phyloP scores from a whole-genome alignment of 2,329 filamentous ascomycete genomes.

The Cladosporium oxysporum region DNA sequence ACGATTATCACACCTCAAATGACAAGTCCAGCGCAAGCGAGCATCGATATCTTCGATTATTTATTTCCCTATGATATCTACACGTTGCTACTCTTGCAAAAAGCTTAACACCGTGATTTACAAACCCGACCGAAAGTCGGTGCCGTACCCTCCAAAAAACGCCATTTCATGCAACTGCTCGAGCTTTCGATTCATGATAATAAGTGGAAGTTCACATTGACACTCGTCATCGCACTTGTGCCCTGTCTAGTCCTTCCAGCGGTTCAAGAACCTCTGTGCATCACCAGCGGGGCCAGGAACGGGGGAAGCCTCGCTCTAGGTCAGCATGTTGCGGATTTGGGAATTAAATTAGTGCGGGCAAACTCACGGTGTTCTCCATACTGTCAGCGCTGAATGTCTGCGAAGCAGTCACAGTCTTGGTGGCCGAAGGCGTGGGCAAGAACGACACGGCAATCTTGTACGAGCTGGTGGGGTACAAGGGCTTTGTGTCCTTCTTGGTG shows the following conservation, averaged over 20 bases:
- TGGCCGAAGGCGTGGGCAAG: conserved; percentile 46
- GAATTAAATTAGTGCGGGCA: not conserved
- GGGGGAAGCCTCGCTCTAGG: conserved; percentile 52
- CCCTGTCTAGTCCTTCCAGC: conserved; percentile 58
- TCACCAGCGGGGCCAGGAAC: conserved; percentile 53
- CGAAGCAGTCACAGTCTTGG: conserved; percentile 55
- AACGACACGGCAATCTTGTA: conserved; percentile 55
- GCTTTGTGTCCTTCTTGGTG: conserved; percentile 52
- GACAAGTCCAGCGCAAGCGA: not conserved
- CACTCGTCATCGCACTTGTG: not conserved
- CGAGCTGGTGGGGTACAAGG: conserved; percentile 57
- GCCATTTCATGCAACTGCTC: conserved; percentile 10
- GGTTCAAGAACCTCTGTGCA: conserved; percentile 59
- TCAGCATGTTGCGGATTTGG: not conserved
- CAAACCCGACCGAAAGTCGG: conserved; percentile 11
- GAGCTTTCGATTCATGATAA: not conserved
- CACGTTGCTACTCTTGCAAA: not conserved
- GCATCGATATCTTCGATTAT: not conserved
- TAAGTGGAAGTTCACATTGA: not conserved
- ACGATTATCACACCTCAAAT: not conserved
- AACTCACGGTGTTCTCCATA: conserved; percentile 61
- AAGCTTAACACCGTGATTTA: conserved; percentile 12
- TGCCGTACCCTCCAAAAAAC: conserved; percentile 13
- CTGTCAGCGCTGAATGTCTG: conserved; percentile 54
- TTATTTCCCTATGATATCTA: conserved; percentile 7